Conservation (phyloP, 352 stramenopile genomes). For the Saprolegnia parasitica region DNA sequence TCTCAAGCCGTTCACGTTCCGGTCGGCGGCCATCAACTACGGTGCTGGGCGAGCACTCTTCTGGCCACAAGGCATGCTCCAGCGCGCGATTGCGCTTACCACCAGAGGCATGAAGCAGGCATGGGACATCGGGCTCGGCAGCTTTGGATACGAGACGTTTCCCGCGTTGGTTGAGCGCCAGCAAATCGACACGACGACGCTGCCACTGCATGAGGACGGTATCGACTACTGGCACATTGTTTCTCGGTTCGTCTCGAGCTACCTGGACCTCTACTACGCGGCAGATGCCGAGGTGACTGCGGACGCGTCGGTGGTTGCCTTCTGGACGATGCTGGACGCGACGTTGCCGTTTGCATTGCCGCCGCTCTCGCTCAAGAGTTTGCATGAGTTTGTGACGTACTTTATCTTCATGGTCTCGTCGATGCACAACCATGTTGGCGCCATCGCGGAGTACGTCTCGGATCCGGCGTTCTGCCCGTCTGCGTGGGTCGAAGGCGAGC, state of each 20-base stretch:
- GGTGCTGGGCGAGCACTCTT: constrained; percentile 9
- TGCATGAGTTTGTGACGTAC: constrained; percentile 7
- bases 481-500: constrained; percentile 23
- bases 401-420: background rate
- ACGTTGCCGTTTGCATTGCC: background rate
- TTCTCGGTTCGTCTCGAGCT: constrained; percentile 9
- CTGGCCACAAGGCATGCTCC: constrained; percentile 17
- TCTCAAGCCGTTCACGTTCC: constrained; percentile 23
- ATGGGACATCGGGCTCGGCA: constrained; percentile 4
- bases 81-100: constrained; percentile 9
- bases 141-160: constrained; percentile 9
- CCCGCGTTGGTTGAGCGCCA: background rate
- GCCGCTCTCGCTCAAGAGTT: background rate
- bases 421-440: constrained; percentile 24
- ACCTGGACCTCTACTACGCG: constrained; percentile 11
- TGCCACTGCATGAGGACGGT: constrained; percentile 19
- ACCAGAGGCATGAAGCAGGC: constrained; percentile 10
- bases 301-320: background rate
- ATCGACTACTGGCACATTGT: constrained; percentile 20
- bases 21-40: constrained; percentile 16
- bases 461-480: constrained; percentile 18
- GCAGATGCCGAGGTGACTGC: background rate
- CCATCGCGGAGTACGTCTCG: constrained; percentile 18
- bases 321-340: background rate
- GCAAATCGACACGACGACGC: constrained; percentile 13